A percentile compares a stretch with the other conserved stretches of the same genome.
phyloP scores from a whole-genome alignment of 2,329 filamentous ascomycete species.

The Xylaria polymorpha region DNA sequence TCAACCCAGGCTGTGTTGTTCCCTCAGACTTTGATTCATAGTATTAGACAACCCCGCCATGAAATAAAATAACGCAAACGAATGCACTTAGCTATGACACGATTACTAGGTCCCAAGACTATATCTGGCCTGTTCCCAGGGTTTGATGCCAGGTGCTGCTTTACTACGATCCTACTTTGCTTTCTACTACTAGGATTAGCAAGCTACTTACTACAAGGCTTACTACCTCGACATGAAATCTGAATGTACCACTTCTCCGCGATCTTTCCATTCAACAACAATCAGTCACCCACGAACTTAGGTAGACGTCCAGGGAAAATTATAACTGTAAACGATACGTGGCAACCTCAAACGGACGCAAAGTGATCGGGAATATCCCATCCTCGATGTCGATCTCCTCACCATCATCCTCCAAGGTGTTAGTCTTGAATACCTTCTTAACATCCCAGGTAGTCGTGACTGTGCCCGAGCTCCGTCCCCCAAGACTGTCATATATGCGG shows the following conservation, averaged over 20 bases:
- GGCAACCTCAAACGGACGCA: conserved; percentile 87
- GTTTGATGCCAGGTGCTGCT: neutral
- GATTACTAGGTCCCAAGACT: neutral
- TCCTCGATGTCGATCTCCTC: conserved; percentile 68
- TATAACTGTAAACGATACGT: conserved; percentile 75
- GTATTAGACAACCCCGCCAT: neutral
- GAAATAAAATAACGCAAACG: conserved; percentile 4
- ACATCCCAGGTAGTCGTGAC: conserved; percentile 77
- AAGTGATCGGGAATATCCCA: conserved; percentile 68
- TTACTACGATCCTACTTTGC: neutral
- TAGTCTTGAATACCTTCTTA: conserved; percentile 83
- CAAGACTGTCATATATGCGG: conserved; percentile 88
- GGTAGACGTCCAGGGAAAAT: conserved; percentile 32
- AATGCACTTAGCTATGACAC: neutral
- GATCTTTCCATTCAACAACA: neutral
- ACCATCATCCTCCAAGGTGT: conserved; percentile 87
- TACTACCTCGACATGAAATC: neutral
- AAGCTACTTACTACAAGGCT: neutral
- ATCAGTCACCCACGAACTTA: neutral
- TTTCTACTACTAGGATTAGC: neutral
- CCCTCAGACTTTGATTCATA: neutral
- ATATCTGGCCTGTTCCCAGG: neutral
- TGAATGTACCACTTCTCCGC: neutral
- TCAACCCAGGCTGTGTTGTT: conserved; percentile 1
- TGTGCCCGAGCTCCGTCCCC: conserved; percentile 79